phyloP scores from a whole-genome alignment of 2,329 filamentous ascomycete genomes.

The Xylariaceae sp. region DNA sequence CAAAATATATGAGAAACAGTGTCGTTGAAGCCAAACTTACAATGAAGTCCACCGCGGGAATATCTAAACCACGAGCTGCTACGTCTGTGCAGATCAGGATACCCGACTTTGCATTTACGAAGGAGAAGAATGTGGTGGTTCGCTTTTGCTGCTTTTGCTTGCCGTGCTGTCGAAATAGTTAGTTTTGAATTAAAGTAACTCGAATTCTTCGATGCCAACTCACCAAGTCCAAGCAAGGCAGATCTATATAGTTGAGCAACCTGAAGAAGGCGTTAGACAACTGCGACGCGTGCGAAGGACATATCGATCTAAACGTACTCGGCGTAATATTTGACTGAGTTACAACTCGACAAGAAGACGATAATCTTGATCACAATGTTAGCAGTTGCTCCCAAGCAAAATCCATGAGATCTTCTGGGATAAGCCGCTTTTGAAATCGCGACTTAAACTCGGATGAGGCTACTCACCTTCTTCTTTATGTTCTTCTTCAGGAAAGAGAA shows the following conservation, averaged over 20 bases:
- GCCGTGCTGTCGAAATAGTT: slow-evolving; percentile 48
- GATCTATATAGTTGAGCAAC: slow-evolving; percentile 92
- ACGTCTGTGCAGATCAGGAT: slow-evolving; percentile 96
- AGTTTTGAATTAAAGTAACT: no score
- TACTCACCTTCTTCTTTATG: slow-evolving; percentile 16
- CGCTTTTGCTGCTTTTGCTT: slow-evolving; percentile 99
- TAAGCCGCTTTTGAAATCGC: no score
- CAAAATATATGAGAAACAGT: background rate
- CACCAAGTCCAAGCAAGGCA: slow-evolving; percentile 55
- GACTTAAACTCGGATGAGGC: no score
- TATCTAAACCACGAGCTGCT: slow-evolving; percentile 89
- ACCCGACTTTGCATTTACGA: slow-evolving; percentile 73
- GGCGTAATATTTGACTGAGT: slow-evolving; percentile 91
- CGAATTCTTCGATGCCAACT: background rate
- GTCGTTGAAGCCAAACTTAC: slow-evolving; percentile 2
- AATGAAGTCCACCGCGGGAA: slow-evolving; percentile 90
- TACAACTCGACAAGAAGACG: slow-evolving; percentile 90
- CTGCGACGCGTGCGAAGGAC: background rate
- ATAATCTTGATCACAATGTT: slow-evolving; percentile 63
- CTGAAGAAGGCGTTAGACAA: slow-evolving; percentile 3
- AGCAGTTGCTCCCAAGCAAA: background rate
- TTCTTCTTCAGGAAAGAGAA: slow-evolving; percentile 37
- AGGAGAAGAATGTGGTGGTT: slow-evolving; percentile 99
- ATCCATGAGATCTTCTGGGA: no score
- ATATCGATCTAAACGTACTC: slow-evolving; percentile 44